phyloP scores from a whole-genome alignment of 495 filamentous ascomycete species.

The Chlorociboria aeruginascens region DNA sequence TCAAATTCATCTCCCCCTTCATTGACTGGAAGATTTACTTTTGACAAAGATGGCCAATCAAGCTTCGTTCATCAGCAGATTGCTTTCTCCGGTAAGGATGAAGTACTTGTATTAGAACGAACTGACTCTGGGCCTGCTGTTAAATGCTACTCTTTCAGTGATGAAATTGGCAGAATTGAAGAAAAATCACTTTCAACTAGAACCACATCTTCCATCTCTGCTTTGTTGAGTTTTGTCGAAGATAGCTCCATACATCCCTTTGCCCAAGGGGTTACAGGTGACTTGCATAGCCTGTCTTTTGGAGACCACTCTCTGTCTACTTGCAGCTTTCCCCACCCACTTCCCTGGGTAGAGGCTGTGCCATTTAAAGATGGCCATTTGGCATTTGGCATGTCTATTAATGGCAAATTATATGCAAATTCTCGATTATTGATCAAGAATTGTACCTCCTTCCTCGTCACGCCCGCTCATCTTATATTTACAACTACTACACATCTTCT shows the following conservation, averaged over 20 bases:
- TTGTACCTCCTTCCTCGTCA: conserved; percentile 83
- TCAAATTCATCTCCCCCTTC: conserved; percentile 26
- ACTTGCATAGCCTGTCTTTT: conserved; percentile 7
- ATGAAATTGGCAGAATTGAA: conserved; percentile 15
- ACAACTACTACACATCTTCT: conserved; percentile 84
- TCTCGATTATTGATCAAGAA: conserved; percentile 60
- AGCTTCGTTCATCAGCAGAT: conserved; percentile 7
- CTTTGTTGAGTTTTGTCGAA: conserved; percentile 8
- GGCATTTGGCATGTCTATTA: conserved; percentile 53
- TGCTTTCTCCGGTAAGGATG: conserved; percentile 5
- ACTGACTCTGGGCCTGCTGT: not conserved
- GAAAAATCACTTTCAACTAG: not conserved
- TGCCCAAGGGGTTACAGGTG: conserved; percentile 9
- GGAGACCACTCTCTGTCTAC: conserved; percentile 2
- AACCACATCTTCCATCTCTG: not conserved
- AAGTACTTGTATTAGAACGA: conserved; percentile 7
- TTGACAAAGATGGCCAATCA: conserved; percentile 27
- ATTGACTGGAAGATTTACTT: conserved; percentile 10
- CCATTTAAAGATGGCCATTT: conserved; percentile 27
- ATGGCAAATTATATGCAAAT: conserved; percentile 70
- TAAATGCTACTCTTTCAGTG: conserved; percentile 9
- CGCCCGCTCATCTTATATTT: conserved; percentile 72
- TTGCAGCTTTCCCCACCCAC: conserved; percentile 27
- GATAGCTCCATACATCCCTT: conserved; percentile 6
- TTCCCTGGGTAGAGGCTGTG: conserved; percentile 41